Conservation (phyloP, 306 rosid genomes). For the Erythrophleum fordii region DNA sequence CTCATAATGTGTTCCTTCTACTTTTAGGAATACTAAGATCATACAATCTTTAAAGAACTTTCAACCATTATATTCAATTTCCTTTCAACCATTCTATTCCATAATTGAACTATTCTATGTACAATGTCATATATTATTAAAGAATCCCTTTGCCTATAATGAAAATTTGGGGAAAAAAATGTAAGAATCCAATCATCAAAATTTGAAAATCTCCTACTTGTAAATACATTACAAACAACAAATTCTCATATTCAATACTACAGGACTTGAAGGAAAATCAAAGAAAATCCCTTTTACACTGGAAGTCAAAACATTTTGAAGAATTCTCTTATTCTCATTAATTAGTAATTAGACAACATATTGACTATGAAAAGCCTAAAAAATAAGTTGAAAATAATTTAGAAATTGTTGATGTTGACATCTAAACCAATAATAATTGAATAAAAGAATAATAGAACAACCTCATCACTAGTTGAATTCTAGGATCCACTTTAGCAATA, state of each 20-base stretch:
- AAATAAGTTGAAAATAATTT: background rate
- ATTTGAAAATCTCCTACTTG: background rate
- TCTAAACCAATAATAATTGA: slow-evolving; percentile 18
- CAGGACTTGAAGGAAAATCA: background rate
- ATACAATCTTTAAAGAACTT: background rate
- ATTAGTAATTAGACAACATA: background rate
- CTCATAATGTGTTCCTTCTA: slow-evolving; percentile 11
- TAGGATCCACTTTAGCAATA: background rate
- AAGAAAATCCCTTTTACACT: background rate
- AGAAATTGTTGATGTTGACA: background rate
- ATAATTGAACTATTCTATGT: slow-evolving; percentile 29
- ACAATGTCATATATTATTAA: slow-evolving; percentile 15
- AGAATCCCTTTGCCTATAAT: slow-evolving; percentile 20
- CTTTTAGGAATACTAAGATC: background rate
- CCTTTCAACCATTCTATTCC: slow-evolving; percentile 63
- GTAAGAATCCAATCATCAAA: slow-evolving; percentile 24
- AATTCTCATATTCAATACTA: slow-evolving; percentile 20
- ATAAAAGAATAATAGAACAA: slow-evolving; percentile 23
- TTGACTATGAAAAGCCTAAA: background rate
- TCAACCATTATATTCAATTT: slow-evolving; percentile 78
- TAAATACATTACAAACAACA: background rate
- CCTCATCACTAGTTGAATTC: slow-evolving; percentile 15
- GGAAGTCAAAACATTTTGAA: background rate
- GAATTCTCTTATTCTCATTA: background rate
- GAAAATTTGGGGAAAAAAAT: slow-evolving; percentile 36